These are phyloP conservation scores for Lasiodiplodia sp. DNA, from an alignment of 2,329 filamentous ascomycete genomes.

Conservation along the genomic window DNA sequence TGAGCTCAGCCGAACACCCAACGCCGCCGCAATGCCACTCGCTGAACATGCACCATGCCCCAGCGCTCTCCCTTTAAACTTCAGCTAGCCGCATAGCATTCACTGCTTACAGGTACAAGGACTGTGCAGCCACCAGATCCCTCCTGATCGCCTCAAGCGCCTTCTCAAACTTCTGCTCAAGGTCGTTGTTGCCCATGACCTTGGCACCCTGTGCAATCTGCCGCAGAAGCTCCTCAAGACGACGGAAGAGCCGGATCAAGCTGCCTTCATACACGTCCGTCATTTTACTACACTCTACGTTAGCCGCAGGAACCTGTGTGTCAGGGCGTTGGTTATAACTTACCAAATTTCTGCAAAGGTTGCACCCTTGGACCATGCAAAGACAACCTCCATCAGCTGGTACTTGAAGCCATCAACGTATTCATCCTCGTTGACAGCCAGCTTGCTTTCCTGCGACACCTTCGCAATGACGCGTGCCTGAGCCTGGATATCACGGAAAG, in stretches of 20 bases:
- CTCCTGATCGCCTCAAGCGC: conserved; percentile 85
- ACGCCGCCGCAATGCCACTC: conserved; percentile 28
- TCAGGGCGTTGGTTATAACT: conserved; percentile 48
- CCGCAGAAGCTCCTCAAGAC: conserved; percentile 89
- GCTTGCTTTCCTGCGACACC: conserved; percentile 92
- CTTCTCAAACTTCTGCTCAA: conserved; percentile 90
- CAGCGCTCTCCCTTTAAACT: background rate
- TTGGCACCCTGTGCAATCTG: conserved; percentile 96
- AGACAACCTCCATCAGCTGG: conserved; percentile 97
- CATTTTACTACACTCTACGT: conserved; percentile 77
- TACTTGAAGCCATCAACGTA: conserved; percentile 90
- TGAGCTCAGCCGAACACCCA: conserved; percentile 13
- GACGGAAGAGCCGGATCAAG: conserved; percentile 92
- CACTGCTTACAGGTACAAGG: conserved; percentile 71
- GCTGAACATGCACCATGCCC: conserved; percentile 17
- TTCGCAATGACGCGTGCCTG: conserved; percentile 91
- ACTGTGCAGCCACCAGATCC: conserved; percentile 95
- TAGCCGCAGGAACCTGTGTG: conserved; percentile 28
- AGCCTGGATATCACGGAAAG: conserved; percentile 83
- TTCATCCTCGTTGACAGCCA: conserved; percentile 92
- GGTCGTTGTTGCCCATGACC: conserved; percentile 96
- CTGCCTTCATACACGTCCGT: conserved; percentile 98
- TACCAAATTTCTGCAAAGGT: conserved; percentile 96
- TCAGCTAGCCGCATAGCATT: background rate
- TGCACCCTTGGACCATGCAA: conserved; percentile 87